A percentile compares a stretch with the other conserved stretches of the same genome.
These are phyloP conservation scores for Sechiopsis laciniata DNA, from an alignment of 306 rosid species.

Conservation along the genomic window DNA sequence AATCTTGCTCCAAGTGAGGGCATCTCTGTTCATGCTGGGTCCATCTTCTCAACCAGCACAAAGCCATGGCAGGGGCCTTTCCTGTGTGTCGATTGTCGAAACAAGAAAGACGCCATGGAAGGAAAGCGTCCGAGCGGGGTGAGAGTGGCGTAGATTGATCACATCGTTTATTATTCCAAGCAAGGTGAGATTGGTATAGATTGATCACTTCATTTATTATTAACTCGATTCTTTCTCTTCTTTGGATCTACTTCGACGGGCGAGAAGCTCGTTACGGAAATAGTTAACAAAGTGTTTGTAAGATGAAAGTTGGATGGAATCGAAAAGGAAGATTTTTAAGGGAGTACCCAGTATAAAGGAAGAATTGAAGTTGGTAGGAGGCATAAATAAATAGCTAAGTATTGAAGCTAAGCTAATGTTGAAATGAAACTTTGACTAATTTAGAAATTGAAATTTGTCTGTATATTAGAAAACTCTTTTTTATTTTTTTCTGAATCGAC, in stretches of 20 bases:
- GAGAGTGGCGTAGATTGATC: slow-evolving; percentile 58
- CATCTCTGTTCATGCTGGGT: slow-evolving; percentile 86
- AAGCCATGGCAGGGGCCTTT: slow-evolving; percentile 99
- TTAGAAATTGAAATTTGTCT: neutral
- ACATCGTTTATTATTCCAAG: slow-evolving; percentile 22
- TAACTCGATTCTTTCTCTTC: slow-evolving; percentile 25
- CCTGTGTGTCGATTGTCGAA: slow-evolving; percentile 73
- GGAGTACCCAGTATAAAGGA: neutral
- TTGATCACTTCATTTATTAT: slow-evolving; percentile 37
- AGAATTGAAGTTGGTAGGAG: neutral
- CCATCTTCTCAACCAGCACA: slow-evolving; percentile 80
- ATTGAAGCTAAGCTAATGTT: slow-evolving; percentile 17
- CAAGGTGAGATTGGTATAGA: slow-evolving; percentile 25
- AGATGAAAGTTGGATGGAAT: neutral
- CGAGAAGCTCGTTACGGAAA: neutral
- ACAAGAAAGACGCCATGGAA: slow-evolving; percentile 98
- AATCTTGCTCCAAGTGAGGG: slow-evolving; percentile 91
- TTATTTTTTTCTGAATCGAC: no score
- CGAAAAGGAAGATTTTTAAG: neutral
- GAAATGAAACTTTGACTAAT: slow-evolving; percentile 1
- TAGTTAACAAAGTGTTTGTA: neutral
- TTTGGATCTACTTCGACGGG: slow-evolving; percentile 12
- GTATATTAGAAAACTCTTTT: slow-evolving; percentile 3
- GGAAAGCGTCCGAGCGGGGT: slow-evolving; percentile 91
- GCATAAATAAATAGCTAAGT: slow-evolving; percentile 14